Conservation (phyloP, 225 moss, liverwort and hornwort genomes). For the Sphagnum tenellum region DNA sequence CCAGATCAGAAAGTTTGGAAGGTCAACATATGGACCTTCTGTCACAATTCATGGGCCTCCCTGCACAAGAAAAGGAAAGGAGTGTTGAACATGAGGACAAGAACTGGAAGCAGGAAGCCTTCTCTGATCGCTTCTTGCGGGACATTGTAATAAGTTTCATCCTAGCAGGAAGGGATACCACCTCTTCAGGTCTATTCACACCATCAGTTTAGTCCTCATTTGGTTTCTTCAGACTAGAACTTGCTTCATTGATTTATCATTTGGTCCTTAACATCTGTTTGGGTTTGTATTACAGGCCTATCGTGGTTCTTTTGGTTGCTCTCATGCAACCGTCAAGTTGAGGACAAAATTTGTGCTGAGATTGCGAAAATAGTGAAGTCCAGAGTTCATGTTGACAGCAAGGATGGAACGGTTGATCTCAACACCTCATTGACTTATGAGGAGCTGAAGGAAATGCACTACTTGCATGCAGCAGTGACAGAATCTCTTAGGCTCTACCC, state of each 20-base stretch:
- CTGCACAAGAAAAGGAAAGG: slow-evolving; percentile 1
- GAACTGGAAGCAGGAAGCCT: neutral
- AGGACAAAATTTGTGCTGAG: slow-evolving; percentile 13
- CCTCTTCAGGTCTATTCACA: slow-evolving; percentile 6
- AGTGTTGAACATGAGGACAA: neutral
- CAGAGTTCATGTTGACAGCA: too few relatives aligned
- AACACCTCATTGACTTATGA: neutral
- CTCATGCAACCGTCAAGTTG: slow-evolving; percentile 12
- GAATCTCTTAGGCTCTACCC: slow-evolving; percentile 23
- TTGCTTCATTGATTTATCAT: too few relatives aligned
- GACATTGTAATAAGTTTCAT: slow-evolving; percentile 38
- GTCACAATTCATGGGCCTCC: slow-evolving; percentile 26
- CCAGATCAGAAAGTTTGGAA: slow-evolving; percentile 9
- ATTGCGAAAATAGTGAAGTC: neutral
- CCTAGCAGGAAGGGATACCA: slow-evolving; percentile 33
- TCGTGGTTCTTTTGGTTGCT: slow-evolving; percentile 40
- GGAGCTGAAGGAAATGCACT: slow-evolving; percentile 4
- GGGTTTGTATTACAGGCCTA: too few relatives aligned
- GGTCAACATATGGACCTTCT: slow-evolving; percentile 15
- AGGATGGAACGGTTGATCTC: too few relatives aligned
- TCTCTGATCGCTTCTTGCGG: slow-evolving; percentile 18
- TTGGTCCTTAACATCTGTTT: too few relatives aligned
- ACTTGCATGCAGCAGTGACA: slow-evolving; percentile 12
- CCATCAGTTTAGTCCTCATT: too few relatives aligned
- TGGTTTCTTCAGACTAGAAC: too few relatives aligned